Conservation (phyloP, 345 rosid species). For the Toxicodendron radicans region DNA sequence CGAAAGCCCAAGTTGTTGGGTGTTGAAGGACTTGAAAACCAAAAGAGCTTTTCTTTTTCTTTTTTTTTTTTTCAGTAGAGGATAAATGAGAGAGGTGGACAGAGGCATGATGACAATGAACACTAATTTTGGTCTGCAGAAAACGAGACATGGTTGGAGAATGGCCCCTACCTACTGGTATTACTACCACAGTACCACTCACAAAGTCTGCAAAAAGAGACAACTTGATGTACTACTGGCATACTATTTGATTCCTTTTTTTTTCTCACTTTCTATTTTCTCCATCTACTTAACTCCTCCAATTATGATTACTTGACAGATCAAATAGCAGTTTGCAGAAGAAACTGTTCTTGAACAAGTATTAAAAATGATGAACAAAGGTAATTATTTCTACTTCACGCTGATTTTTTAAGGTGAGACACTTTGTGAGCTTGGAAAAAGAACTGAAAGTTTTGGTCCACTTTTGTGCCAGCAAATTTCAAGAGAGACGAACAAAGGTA, state of each 20-base stretch:
- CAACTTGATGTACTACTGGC: neutral
- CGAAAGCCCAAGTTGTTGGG: neutral
- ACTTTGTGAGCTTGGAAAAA: conserved; percentile 4
- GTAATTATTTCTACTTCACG: neutral
- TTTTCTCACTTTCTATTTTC: too few relatives aligned
- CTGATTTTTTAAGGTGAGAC: neutral
- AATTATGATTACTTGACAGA: too few relatives aligned
- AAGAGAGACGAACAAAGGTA: neutral
- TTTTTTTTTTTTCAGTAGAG: neutral
- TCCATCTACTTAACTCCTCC: too few relatives aligned
- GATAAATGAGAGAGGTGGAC: neutral
- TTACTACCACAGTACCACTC: conserved; percentile 16
- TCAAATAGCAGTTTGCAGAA: too few relatives aligned
- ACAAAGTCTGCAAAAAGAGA: conserved; percentile 7
- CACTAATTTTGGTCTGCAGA: conserved; percentile 25
- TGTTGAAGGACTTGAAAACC: neutral
- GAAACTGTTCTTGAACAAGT: neutral
- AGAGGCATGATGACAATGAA: conserved; percentile 16
- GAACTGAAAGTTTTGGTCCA: conserved; percentile 5
- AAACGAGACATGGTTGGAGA: conserved; percentile 3
- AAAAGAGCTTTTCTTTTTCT: neutral
- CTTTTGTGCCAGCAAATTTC: neutral
- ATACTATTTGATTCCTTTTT: conserved; percentile 10
- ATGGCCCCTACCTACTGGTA: conserved; percentile 19
- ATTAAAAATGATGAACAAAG: too few relatives aligned